Evolutionary conservation across 495 filamentous ascomycete genomes (phyloP).

Genomic region (Beverwykella pulmonaria): DNA sequence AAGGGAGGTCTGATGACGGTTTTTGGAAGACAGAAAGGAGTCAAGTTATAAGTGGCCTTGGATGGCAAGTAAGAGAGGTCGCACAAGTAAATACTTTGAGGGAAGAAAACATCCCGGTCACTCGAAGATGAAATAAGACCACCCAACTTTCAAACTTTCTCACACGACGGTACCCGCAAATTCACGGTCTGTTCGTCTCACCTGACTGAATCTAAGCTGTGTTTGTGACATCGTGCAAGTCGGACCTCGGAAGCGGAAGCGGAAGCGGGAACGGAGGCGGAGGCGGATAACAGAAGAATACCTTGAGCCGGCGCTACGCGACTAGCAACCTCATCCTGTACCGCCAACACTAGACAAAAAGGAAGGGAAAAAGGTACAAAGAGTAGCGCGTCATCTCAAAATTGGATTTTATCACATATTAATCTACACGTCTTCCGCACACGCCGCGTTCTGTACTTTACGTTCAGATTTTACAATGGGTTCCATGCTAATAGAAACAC

Average conservation of each 20-base stretch:
- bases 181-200: background rate
- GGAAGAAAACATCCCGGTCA: too few relatives aligned
- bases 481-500: background rate
- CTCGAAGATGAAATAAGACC: background rate
- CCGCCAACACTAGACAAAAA: too few relatives aligned
- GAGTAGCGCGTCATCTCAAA: background rate
- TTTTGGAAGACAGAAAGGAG: too few relatives aligned
- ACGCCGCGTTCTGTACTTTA: background rate
- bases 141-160: background rate
- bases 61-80: background rate
- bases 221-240: background rate
- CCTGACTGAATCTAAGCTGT: background rate
- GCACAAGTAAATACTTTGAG: background rate
- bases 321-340: too few relatives aligned
- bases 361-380: background rate
- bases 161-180: background rate
- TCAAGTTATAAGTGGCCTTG: too few relatives aligned
- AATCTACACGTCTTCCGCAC: background rate
- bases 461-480: background rate
- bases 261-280: background rate
- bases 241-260: background rate
- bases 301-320: background rate
- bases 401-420: background rate
- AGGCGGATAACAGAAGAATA: background rate
- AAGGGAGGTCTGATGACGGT: too few relatives aligned